phyloP scores from a whole-genome alignment of 2,329 filamentous ascomycete genomes.

The Monilinia fructicola region DNA sequence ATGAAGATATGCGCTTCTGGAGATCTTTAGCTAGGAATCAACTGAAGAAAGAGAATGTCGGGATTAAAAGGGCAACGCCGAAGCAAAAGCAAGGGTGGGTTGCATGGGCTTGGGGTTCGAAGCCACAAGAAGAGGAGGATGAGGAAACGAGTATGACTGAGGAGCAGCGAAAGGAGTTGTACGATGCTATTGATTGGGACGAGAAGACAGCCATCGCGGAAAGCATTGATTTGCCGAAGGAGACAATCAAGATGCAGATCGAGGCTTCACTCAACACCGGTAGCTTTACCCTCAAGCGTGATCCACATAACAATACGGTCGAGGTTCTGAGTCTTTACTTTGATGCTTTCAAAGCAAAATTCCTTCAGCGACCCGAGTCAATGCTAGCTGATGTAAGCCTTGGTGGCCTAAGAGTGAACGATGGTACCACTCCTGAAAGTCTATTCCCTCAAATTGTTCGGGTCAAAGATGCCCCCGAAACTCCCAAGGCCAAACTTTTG shows the following conservation, averaged over 20 bases:
- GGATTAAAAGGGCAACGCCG: conserved; percentile 68
- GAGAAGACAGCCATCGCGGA: conserved; percentile 90
- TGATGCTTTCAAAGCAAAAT: conserved; percentile 89
- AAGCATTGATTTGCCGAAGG: conserved; percentile 82
- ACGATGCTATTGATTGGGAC: conserved; percentile 97
- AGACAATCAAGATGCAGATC: conserved; percentile 89
- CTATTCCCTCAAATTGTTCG: conserved; percentile 93
- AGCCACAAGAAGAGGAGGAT: conserved; percentile 60
- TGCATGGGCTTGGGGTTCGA: conserved; percentile 87
- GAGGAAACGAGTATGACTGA: conserved; percentile 90
- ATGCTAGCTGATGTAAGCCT: conserved; percentile 85
- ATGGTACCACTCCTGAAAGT: conserved; percentile 89
- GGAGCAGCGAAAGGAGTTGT: conserved; percentile 92
- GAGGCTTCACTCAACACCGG: conserved; percentile 92
- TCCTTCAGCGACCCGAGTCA: conserved; percentile 86
- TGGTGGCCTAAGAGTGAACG: conserved; percentile 89
- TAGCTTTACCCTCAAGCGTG: conserved; percentile 89
- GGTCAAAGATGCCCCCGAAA: conserved; percentile 79
- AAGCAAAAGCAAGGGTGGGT: conserved; percentile 80
- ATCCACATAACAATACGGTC: conserved; percentile 71
- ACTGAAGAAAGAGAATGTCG: conserved; percentile 90
- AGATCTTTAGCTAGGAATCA: conserved; percentile 90
- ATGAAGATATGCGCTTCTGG: conserved; percentile 98
- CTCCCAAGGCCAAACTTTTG: conserved; percentile 42
- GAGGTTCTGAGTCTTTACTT: conserved; percentile 92